Evolutionary conservation across 1,284 basidiomycete genomes (phyloP).

Genomic region (Irpex sp.): DNA sequence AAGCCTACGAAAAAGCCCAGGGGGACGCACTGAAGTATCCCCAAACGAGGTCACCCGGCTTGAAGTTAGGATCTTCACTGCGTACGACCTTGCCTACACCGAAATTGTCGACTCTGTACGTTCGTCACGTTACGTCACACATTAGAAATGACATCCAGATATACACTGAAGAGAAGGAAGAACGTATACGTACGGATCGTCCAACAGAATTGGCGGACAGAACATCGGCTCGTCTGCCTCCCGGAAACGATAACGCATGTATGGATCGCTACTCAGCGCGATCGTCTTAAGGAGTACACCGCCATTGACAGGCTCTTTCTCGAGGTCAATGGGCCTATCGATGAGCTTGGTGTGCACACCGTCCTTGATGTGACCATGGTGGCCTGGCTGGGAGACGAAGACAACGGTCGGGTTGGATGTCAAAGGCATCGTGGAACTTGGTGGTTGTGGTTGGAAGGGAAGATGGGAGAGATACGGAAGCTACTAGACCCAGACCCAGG

Average conservation of each 20-base stretch:
- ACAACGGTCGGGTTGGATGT: not conserved
- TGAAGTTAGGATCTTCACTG: conserved; percentile 34
- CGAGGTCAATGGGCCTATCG: conserved; percentile 30
- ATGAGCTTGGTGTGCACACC: conserved; percentile 8
- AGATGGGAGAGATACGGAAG: not conserved
- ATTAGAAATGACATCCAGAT: not conserved
- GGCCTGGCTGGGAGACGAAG: not conserved
- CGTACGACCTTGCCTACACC: conserved; percentile 41
- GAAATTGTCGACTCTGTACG: conserved; percentile 14
- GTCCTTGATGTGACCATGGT: conserved; percentile 1
- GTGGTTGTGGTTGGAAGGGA: not conserved
- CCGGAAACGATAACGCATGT: conserved; percentile 31
- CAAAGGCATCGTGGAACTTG: not conserved
- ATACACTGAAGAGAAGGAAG: not conserved
- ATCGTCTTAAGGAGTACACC: conserved; percentile 35
- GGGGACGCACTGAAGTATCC: conserved; percentile 26
- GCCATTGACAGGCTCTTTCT: conserved; percentile 32
- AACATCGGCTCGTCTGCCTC: conserved; percentile 9
- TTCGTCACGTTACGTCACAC: not conserved
- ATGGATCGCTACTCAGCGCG: conserved; percentile 34
- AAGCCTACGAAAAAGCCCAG: too few relatives aligned
- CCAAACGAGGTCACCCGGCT: conserved; percentile 40
- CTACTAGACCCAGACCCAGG: not conserved
- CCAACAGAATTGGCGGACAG: conserved; percentile 1
- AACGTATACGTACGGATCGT: not conserved